A percentile compares a stretch with the other conserved stretches of the same genome.
Evolutionary conservation across 257 asterid species (phyloP).

Genomic region (Solanum corneliomulleri): DNA sequence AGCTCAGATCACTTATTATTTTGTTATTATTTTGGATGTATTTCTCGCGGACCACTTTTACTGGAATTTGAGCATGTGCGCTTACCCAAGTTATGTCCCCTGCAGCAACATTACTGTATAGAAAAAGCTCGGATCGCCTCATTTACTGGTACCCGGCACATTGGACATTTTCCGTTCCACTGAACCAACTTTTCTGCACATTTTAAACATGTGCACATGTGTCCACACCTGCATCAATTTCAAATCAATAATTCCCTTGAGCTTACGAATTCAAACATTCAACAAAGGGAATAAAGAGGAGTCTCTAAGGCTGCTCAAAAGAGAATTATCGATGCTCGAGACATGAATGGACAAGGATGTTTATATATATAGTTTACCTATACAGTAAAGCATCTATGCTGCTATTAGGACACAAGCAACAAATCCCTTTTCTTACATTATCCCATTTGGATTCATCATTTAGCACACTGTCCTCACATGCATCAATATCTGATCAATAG

Average conservation of each 20-base stretch:
- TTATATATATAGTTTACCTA: slow-evolving; percentile 34
- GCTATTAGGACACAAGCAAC: slow-evolving; percentile 56
- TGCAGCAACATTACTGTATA: slow-evolving; percentile 15
- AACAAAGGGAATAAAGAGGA: background rate
- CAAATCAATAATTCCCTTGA: background rate
- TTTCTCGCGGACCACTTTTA: background rate
- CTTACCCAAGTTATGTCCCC: background rate
- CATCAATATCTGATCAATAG: slow-evolving; percentile 14
- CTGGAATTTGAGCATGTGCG: background rate
- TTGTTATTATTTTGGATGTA: background rate
- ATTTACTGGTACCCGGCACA: slow-evolving; percentile 74
- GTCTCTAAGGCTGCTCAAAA: background rate
- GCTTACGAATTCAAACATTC: background rate
- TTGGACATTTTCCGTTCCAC: slow-evolving; percentile 57
- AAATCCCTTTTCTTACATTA: slow-evolving; percentile 64
- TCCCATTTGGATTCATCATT: slow-evolving; percentile 56
- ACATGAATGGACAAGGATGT: background rate
- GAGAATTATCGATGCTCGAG: background rate
- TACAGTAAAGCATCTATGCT: slow-evolving; percentile 64
- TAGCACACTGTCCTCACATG: slow-evolving; percentile 6
- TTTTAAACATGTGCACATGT: slow-evolving; percentile 71
- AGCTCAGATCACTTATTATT: background rate
- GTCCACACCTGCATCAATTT: slow-evolving; percentile 61
- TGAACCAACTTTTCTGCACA: slow-evolving; percentile 62
- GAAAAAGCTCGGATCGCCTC: slow-evolving; percentile 70